Conservation (phyloP, 495 filamentous ascomycete genomes). For the Evernia prunastri region DNA sequence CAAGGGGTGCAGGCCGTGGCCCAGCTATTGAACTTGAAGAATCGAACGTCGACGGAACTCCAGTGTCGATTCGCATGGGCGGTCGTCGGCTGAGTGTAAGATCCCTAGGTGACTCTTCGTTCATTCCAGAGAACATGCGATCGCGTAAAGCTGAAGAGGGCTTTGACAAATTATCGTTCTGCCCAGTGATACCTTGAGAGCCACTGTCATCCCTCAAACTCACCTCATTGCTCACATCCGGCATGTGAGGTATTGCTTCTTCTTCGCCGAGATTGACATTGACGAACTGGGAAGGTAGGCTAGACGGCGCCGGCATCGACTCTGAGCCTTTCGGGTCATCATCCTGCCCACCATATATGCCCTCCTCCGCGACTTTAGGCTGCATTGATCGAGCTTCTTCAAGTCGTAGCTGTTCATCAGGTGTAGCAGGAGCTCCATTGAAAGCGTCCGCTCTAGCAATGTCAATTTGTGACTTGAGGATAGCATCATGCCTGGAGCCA, state of each 20-base stretch:
- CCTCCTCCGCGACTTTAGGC: background rate
- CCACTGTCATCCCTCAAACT: background rate
- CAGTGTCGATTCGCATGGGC: constrained; percentile 29
- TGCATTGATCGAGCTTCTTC: constrained; percentile 44
- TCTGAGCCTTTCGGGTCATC: background rate
- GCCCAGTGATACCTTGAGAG: constrained; percentile 2
- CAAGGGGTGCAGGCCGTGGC: constrained; percentile 10
- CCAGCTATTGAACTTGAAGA: constrained; percentile 4
- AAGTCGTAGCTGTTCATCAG: constrained; percentile 44
- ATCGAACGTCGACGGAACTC: constrained; percentile 12
- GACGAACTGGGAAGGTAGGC: constrained; percentile 10
- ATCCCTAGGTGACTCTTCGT: constrained; percentile 20
- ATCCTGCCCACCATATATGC: background rate
- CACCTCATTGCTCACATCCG: constrained; percentile 12
- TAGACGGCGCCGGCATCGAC: constrained; percentile 3
- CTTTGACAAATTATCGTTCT: constrained; percentile 8
- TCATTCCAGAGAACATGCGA: constrained; percentile 19
- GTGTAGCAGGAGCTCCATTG: constrained; percentile 36
- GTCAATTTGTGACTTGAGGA: constrained; percentile 15
- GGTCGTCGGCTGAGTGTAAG: constrained; percentile 29
- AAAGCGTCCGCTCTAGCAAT: constrained; percentile 17
- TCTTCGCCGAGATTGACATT: constrained; percentile 20
- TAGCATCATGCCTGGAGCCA: background rate
- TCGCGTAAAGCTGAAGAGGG: constrained; percentile 19
- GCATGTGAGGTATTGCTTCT: constrained; percentile 20